These are phyloP conservation scores for Delphinella strobiligena DNA, from an alignment of 2,329 filamentous ascomycete species.

Conservation along the genomic window DNA sequence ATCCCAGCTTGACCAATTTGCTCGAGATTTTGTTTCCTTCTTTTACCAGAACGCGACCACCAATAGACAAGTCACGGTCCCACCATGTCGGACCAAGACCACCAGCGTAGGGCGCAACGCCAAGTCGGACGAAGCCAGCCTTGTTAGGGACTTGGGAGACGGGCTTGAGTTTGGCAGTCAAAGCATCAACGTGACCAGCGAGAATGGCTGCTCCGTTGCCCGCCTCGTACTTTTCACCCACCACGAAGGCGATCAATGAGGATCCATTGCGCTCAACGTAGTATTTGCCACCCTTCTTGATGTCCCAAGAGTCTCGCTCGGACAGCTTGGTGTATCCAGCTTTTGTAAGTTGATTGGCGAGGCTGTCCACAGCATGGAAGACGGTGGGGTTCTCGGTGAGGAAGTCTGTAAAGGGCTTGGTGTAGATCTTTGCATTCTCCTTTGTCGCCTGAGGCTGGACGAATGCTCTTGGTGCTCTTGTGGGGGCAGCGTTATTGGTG, in stretches of 20 bases:
- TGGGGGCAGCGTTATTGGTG: background rate
- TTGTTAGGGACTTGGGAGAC: constrained; percentile 73
- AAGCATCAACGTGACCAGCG: constrained; percentile 83
- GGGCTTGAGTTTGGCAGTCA: constrained; percentile 85
- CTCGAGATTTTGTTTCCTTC: constrained; percentile 67
- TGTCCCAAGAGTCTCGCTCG: constrained; percentile 69
- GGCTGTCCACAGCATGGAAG: constrained; percentile 77
- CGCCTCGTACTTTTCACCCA: constrained; percentile 68
- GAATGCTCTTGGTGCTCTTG: background rate
- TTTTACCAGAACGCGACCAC: constrained; percentile 75
- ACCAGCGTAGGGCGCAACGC: constrained; percentile 86
- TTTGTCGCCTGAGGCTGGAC: constrained; percentile 2
- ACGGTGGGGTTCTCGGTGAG: constrained; percentile 83
- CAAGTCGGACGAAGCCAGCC: constrained; percentile 78
- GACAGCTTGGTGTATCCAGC: constrained; percentile 70
- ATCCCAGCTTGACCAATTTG: constrained; percentile 80
- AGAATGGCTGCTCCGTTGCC: constrained; percentile 83
- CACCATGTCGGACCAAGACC: constrained; percentile 86
- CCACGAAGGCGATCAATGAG: constrained; percentile 71
- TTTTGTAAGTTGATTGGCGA: constrained; percentile 58
- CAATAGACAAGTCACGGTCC: constrained; percentile 88
- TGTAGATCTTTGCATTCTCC: constrained; percentile 38
- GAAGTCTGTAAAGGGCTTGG: constrained; percentile 76
- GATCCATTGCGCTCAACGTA: constrained; percentile 77
- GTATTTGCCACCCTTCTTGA: constrained; percentile 77